phyloP scores from a whole-genome alignment of 495 filamentous ascomycete species.

The Xylaria castorea region DNA sequence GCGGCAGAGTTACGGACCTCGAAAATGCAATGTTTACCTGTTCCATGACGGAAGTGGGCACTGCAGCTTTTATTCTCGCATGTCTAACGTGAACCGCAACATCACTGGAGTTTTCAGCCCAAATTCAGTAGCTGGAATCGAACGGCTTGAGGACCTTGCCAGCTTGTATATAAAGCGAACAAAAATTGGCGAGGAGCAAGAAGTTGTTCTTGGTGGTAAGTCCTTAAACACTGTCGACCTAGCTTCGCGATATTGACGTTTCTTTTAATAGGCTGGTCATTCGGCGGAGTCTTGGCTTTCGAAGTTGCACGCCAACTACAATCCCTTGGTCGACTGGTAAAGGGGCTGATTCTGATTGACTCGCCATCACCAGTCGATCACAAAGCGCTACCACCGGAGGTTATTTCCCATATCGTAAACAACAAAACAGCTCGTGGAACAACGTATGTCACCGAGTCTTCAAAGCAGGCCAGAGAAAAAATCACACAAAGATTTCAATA shows the following conservation, averaged over 20 bases:
- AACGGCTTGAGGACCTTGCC: slow-evolving; percentile 38
- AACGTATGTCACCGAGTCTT: slow-evolving; percentile 3
- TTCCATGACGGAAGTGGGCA: slow-evolving; percentile 63
- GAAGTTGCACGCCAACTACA: slow-evolving; percentile 67
- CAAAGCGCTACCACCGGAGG: slow-evolving; percentile 52
- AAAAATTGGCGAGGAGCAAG: slow-evolving; percentile 50
- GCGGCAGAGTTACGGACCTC: slow-evolving; percentile 43
- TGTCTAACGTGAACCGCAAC: slow-evolving; percentile 32
- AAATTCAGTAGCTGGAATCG: slow-evolving; percentile 42
- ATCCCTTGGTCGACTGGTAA: slow-evolving; percentile 62
- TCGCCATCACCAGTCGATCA: slow-evolving; percentile 57
- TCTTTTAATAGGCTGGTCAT: slow-evolving; percentile 62
- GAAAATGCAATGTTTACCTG: slow-evolving; percentile 56
- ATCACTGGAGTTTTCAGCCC: slow-evolving; percentile 56
- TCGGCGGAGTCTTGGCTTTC: slow-evolving; percentile 74
- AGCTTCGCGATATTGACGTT: slow-evolving; percentile 1
- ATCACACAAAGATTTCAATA: slow-evolving; percentile 15
- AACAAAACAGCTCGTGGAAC: not conserved
- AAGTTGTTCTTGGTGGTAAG: slow-evolving; percentile 59
- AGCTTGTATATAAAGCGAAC: slow-evolving; percentile 51
- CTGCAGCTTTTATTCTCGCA: slow-evolving; percentile 48
- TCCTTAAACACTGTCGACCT: not conserved
- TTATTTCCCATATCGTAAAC: slow-evolving; percentile 45
- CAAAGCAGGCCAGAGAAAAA: slow-evolving; percentile 13
- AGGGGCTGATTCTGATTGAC: slow-evolving; percentile 69